phyloP scores from a whole-genome alignment of 2,329 filamentous ascomycete species.

The Magnaporthiopsis incrustans region DNA sequence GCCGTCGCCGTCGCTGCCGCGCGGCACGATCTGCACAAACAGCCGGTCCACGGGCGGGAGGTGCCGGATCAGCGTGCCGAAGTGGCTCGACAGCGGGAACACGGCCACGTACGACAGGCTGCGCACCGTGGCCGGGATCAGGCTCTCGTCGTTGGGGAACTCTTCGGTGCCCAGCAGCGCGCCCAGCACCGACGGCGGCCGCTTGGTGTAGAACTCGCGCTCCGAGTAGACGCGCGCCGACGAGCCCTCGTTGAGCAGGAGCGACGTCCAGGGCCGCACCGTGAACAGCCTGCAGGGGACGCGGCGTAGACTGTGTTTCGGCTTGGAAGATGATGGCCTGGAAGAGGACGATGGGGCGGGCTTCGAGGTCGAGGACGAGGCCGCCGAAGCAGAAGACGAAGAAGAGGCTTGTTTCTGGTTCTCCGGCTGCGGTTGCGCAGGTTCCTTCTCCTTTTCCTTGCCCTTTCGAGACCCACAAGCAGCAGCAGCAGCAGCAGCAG shows the following conservation, averaged over 20 bases:
- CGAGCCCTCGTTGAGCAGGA: constrained; percentile 68
- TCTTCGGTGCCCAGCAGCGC: constrained; percentile 37
- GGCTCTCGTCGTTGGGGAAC: constrained; percentile 25
- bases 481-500: too few species aligned
- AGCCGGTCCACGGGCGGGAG: constrained; percentile 44
- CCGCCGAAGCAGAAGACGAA: too few species aligned
- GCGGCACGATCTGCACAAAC: constrained; percentile 42
- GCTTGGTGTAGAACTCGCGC: constrained; percentile 62
- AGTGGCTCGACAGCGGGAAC: constrained; percentile 58
- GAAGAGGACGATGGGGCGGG: not conserved
- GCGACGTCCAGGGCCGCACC: constrained; percentile 54
- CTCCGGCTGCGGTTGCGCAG: too few species aligned
- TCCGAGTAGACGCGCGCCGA: constrained; percentile 62
- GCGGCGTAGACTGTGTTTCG: not conserved
- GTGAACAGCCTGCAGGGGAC: constrained; percentile 40
- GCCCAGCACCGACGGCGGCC: constrained; percentile 53
- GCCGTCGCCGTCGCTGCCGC: constrained; percentile 21
- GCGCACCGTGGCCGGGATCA: constrained; percentile 34
- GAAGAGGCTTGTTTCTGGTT: too few species aligned
- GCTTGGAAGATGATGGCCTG: not conserved
- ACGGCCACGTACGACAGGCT: constrained; percentile 55
- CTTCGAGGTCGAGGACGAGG: not conserved
- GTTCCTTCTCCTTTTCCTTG: not conserved
- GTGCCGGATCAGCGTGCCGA: constrained; percentile 38
- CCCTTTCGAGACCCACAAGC: not conserved